Base-by-base conservation (phyloP, 2,329 filamentous ascomycete species). In the Ophiostoma pallidulum region DNA sequence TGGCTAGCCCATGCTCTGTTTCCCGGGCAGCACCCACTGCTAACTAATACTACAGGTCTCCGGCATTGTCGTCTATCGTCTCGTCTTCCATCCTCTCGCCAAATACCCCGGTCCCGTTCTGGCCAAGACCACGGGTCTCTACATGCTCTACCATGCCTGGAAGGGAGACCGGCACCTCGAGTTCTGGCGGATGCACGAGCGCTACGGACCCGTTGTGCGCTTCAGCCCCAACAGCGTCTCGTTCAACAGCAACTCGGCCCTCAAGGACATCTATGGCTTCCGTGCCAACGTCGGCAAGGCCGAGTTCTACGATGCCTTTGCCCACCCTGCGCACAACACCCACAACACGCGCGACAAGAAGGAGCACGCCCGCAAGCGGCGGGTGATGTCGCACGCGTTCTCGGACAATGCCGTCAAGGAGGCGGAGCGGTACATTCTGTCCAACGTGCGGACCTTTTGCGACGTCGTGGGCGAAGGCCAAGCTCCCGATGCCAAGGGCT, bases 171-270 rank as follows among this genome's bases (percentile, higher is more conserved):
- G 84, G 1, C 85, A 90, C 59, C 72, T 90, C 16, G 78, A 84
- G 58, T 81, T 88, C 58, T 80, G 80, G 68, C 71, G 74, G 26
- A 70, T 82, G 56, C 87, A 94, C 62, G 68, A 81, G 56, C 73
- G 74, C 59, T 89, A 94, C 58, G 85, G 78, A 56, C 67, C 71
- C n/a, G 63, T 80, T 43, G 83, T 91, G n/a, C 84, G 87, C 24
- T 86, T 84, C 54, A 84, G 84, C 0, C 87, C 87, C 38, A 87
- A 88, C 63, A 78, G 77, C 51, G 67, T 94, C 36, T 86, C 82
- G 1, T 78, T 94, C 67, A 91, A 92, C 70, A 82, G 79, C 47
- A 75, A 75, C 51, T 73, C 74, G 8, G 82, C 84, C 1, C 68
- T 86, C 49, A 78, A 78, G 60, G 74, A 79, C 16, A 82, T 84